Base-by-base conservation (phyloP, 164 flowering plant genomes). In the Vitis riparia region DNA sequence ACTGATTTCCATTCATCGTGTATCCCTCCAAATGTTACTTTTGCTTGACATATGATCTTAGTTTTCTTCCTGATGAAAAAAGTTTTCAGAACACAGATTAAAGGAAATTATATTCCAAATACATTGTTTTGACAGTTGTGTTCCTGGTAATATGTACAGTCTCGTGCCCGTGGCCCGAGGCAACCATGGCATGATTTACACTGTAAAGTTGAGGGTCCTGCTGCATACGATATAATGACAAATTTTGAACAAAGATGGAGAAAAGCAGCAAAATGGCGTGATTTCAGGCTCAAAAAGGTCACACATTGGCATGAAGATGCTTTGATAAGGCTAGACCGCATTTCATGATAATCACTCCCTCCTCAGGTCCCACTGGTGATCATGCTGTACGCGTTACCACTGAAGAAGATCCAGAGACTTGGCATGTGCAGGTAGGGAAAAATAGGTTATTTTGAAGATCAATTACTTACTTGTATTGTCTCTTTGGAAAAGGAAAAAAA, bases 161-260 rank as follows among this genome's bases (percentile, higher is more conserved):
- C 77, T 51, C 70, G 68, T 51, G 30, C 72, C 67, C 70, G 64
- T 68, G 79, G 86, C 63, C 97, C 97, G 11, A 84, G 97, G 74
- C 86, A 90, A 78, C 97, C 97, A 52, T 91, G 97, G 97, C 97
- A 91, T 81, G 97, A 91, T 72, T 70, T 91, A 52, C 97, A 91
- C 68, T 91, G 93, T 74, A 87, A 81, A 73, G 77, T 89, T 57
- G 94, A 91, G 57, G 97, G 94, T 8, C 94, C 94, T 55, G 97
- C 97, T 70, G 97, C 93, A 51, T 84, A 88, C 80, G 97, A 91
- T 75, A 73, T 89, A 49, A 52, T 89, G 70, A 85, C 70, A 50
- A 91, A 91, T 73, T 91, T 90, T 76, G 93, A 89, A 14, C 93
- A 89, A 77, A 80, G 97, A 74, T 91, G 94, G 94, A 85, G 71